Base-by-base conservation (phyloP, 2,329 filamentous ascomycete species). In the Amylocarpus encephaloides region DNA sequence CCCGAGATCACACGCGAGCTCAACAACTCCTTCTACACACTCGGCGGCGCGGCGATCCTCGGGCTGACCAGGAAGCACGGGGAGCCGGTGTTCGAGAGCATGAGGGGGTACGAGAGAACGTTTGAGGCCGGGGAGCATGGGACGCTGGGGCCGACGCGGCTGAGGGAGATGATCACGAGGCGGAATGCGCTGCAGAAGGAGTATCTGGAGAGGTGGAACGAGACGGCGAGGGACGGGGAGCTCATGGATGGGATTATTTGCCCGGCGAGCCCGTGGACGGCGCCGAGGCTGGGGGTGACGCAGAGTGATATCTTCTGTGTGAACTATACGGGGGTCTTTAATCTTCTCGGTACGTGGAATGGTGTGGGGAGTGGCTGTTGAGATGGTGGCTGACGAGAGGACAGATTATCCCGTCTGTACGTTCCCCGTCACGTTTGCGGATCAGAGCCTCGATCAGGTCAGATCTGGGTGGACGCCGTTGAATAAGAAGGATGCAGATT, bases 371-470 rank as follows among this genome's bases (percentile, higher is more conserved):
- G 3, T 26, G 5, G 5, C 13, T 40, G 5, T 5, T 40, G 16
- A 11, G 38, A 5, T 29, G 26, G 12, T 33, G 33, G 26, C 29
- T 29, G 33, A 62, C 48, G 22, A 42, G 2, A 40, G 41, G 12
- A 12, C 48, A 60, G 65, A 67, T 50, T 63, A 66, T 40, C 62
- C 59, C 13, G 55, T 53, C 7, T 64, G 71, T 10, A 70, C 71
- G 1, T 66, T 75, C 5, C 73, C 73, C 0, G 69, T 75, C 2
- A 71, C 70, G 0, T 64, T 64, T 46, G 70, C 70, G 0, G 68
- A 73, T 50, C 68, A 70, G 56, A 51, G 52, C 2, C 36, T 71
- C 0, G 71, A 74, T 15, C 50, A 38, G n/a, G 35, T 16, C 6
- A 55, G 58, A 39, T 46, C 47, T 6, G 43, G 34, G 13, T 63